These are phyloP conservation scores for Fraxinus sp. DNA, from an alignment of 305 asterid species.

Conservation along the genomic window DNA sequence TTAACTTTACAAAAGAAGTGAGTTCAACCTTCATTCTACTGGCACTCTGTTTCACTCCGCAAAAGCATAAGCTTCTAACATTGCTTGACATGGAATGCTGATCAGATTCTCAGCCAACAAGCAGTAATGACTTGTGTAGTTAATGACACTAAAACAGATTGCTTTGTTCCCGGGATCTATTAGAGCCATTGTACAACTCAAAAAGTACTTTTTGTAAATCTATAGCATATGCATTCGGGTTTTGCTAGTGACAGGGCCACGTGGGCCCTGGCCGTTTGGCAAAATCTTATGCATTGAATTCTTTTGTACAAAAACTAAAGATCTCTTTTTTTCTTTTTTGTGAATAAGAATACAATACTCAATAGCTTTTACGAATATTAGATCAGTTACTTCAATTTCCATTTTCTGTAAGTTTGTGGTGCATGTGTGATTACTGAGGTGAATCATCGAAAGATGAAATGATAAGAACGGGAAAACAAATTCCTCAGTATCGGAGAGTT, in stretches of 20 bases:
- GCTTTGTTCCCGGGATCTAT: not conserved
- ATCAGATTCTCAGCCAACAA: not conserved
- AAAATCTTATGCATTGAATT: not conserved
- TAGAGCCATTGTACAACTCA: not conserved
- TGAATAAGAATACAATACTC: not conserved
- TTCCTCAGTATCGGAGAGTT: not conserved
- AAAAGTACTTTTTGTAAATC: not conserved
- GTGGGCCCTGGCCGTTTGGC: not conserved
- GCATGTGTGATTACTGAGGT: not conserved
- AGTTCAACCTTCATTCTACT: slow-evolving; percentile 29
- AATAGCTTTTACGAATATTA: not conserved
- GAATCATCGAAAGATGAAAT: not conserved
- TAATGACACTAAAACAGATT: not conserved
- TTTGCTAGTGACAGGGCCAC: not conserved
- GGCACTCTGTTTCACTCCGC: not conserved
- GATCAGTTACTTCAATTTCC: not conserved
- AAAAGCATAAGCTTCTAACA: not conserved
- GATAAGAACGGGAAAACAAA: not conserved
- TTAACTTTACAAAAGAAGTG: slow-evolving; percentile 50
- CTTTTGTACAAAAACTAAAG: not conserved
- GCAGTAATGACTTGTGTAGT: not conserved
- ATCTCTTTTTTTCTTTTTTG: not conserved
- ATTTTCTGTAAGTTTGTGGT: not conserved
- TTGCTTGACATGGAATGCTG: not conserved
- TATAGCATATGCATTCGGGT: not conserved